These are phyloP conservation scores for Taphrina pruni DNA, from an alignment of 1,139 yeast genomes.

Conservation along the genomic window DNA sequence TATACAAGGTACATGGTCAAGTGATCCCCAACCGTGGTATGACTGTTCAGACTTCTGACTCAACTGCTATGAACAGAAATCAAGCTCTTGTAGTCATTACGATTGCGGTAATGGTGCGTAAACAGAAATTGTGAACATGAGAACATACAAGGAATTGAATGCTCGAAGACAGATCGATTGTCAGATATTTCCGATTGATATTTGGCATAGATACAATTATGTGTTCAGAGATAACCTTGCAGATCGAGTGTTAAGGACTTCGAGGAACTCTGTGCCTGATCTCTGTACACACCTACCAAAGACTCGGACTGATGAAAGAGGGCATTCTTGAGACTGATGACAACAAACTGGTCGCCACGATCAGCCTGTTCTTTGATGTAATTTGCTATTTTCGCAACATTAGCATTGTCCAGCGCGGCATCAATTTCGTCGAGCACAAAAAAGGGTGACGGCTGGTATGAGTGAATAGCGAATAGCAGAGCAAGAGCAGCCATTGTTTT, in stretches of 20 bases:
- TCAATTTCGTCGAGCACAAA: constrained; percentile 96
- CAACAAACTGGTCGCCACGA: constrained; percentile 86
- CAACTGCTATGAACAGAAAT: too few species aligned
- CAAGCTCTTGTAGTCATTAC: too few species aligned
- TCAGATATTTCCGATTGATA: too few species aligned
- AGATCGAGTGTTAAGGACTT: constrained; percentile 72
- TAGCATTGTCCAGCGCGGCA: constrained; percentile 91
- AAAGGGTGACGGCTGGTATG: constrained; percentile 92
- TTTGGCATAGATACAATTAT: too few species aligned
- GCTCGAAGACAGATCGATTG: too few species aligned
- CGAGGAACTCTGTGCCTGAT: constrained; percentile 77
- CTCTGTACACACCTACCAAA: constrained; percentile 89
- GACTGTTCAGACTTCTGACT: too few species aligned
- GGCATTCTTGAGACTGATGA: constrained; percentile 86
- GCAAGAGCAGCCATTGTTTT: constrained; percentile 97
- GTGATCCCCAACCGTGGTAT: too few species aligned
- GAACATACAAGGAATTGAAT: too few species aligned
- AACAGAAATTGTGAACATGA: too few species aligned
- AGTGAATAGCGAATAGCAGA: constrained; percentile 84
- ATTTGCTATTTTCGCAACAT: constrained; percentile 81
- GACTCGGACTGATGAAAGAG: constrained; percentile 89
- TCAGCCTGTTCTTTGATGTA: constrained; percentile 80
- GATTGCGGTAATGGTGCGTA: too few species aligned
- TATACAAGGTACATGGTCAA: too few species aligned
- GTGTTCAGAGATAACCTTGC: neutral